A percentile compares a stretch with the other conserved stretches of the same genome.
Conservation (phyloP, 495 filamentous ascomycete genomes). For the Lophiotrema nucula region DNA sequence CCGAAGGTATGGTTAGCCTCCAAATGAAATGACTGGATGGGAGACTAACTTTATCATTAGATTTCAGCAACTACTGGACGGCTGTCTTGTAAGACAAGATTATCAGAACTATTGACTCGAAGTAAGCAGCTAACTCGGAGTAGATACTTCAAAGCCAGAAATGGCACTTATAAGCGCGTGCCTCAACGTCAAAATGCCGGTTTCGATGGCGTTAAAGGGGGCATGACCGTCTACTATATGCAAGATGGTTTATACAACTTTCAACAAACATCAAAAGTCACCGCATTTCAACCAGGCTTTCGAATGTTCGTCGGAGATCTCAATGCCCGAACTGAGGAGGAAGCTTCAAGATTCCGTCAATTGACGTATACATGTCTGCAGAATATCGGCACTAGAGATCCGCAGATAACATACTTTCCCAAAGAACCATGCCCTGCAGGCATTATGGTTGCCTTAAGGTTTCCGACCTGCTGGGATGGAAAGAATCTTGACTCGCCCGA, state of each 20-base stretch:
- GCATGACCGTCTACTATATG: slow-evolving; percentile 27
- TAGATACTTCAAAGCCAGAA: slow-evolving; percentile 20
- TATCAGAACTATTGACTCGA: background rate
- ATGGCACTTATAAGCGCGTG: too few relatives aligned
- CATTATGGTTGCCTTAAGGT: slow-evolving; percentile 17
- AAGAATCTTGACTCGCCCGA: slow-evolving; percentile 53
- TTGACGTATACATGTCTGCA: slow-evolving; percentile 24
- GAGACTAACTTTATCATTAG: too few relatives aligned
- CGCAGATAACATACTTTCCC: slow-evolving; percentile 15
- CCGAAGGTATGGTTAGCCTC: too few relatives aligned
- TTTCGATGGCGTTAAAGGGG: slow-evolving; percentile 9
- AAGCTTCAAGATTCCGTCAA: slow-evolving; percentile 8
- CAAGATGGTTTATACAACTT: slow-evolving; percentile 1
- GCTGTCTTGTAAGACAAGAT: slow-evolving; percentile 7
- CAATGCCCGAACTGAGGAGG: background rate
- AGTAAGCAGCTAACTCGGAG: too few relatives aligned
- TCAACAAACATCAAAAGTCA: slow-evolving; percentile 1
- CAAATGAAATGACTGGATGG: too few relatives aligned
- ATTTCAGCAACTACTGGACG: slow-evolving; percentile 26
- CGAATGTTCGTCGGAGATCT: background rate
- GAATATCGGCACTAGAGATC: slow-evolving; percentile 3
- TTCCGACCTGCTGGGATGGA: slow-evolving; percentile 50
- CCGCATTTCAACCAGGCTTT: slow-evolving; percentile 14
- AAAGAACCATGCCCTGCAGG: slow-evolving; percentile 12
- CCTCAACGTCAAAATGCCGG: slow-evolving; percentile 1